phyloP scores from a whole-genome alignment of 2,329 filamentous ascomycete species.

The Monilinia fructigena region DNA sequence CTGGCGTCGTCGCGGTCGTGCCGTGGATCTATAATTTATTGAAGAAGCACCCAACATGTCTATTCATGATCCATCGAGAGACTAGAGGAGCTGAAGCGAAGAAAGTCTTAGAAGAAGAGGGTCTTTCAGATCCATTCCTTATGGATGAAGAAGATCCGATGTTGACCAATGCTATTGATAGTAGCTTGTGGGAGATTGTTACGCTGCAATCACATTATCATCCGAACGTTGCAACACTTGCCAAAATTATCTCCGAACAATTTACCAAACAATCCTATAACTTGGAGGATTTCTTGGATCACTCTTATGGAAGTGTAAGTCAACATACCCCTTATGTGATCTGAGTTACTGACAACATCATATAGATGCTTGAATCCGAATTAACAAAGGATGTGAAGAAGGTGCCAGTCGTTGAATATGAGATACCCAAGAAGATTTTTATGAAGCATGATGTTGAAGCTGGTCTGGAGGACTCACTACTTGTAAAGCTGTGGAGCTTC shows the following conservation, averaged over 20 bases:
- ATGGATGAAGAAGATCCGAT: slow-evolving; percentile 77
- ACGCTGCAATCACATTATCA: slow-evolving; percentile 92
- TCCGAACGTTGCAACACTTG: slow-evolving; percentile 90
- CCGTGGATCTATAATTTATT: slow-evolving; percentile 96
- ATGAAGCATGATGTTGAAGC: slow-evolving; percentile 48
- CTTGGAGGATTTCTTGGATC: slow-evolving; percentile 95
- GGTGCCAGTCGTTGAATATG: slow-evolving; percentile 83
- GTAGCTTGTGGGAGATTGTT: slow-evolving; percentile 91
- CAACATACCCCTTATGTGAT: not conserved
- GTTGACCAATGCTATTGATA: slow-evolving; percentile 83
- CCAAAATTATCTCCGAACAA: slow-evolving; percentile 91
- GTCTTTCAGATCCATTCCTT: slow-evolving; percentile 71
- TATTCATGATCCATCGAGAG: slow-evolving; percentile 91
- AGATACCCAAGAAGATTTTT: slow-evolving; percentile 64
- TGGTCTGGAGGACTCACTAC: slow-evolving; percentile 52
- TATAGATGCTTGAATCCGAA: slow-evolving; percentile 78
- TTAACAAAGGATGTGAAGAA: slow-evolving; percentile 81
- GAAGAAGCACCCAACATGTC: slow-evolving; percentile 83
- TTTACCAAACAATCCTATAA: slow-evolving; percentile 96
- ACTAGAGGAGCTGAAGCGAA: slow-evolving; percentile 57
- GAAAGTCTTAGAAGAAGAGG: slow-evolving; percentile 58
- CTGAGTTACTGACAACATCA: slow-evolving; percentile 39
- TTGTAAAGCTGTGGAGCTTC: slow-evolving; percentile 64
- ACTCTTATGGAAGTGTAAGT: slow-evolving; percentile 80
- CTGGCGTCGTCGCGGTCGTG: slow-evolving; percentile 82